Base-by-base conservation (phyloP, 192 early-diverging fungal species). In the Podila minutissima region DNA sequence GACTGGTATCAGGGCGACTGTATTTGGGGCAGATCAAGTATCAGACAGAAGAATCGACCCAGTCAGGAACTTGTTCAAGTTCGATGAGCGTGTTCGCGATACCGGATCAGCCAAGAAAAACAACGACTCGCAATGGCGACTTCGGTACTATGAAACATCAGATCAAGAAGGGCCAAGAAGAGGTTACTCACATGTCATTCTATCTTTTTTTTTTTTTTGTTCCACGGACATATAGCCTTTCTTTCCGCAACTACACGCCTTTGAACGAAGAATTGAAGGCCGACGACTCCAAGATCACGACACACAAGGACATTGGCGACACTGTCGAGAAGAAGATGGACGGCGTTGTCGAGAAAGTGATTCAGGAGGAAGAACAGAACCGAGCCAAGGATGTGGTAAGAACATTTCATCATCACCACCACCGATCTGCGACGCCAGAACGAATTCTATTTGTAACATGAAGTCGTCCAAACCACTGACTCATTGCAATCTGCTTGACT, bases 371-470 rank as follows among this genome's bases (percentile, higher is more conserved):
- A 38, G 84, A 87, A 13, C 83, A 69, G n/a, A 86, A 88, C 55
- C 81, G 86, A 15, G 86, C 84, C 20, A 86, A 88, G 70, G 91
- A 93, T 72, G 83, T 93, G 28, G 91, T 91, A 86, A 66, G 88
- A 83, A 22, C 11, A 3, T 10, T n/a, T 2, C 22, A 2, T 38
- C 2, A 10, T 13, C 19, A 51, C 19, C 13, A 46, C 41, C 41
- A 13, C 38, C 35, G 38, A 12, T 46, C 13, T 46, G 41, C 13
- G 13, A 17, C 15, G 0, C 15, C 35, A 37, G 9, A 37, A 37
- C 35, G 4, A 1, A 37, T 37, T 1, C 35, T 4, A 37, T 8
- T 13, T 29, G 13, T 74, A 24, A 8, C 5, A 72, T 17, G 46
- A 10, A 46, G 10, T 11, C 31, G 6, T 31, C 8, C 29, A 63